phyloP scores from a whole-genome alignment of 139 green algal species.

The Micractinium conductrix region DNA sequence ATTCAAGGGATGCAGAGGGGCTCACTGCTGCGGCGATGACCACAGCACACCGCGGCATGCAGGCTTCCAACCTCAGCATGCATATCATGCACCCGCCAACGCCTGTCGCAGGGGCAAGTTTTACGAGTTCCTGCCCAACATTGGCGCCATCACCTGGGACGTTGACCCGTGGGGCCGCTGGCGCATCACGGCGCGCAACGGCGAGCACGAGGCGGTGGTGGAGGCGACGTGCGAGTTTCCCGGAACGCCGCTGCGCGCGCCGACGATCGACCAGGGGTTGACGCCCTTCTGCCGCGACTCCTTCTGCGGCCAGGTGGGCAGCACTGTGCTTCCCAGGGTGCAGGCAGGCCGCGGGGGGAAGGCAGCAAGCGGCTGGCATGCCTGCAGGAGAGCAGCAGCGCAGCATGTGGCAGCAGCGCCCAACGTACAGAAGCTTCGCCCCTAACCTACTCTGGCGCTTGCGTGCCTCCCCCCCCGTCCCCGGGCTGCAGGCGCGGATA shows the following conservation, averaged over 20 bases:
- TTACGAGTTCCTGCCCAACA: conserved; percentile 92
- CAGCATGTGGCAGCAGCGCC: no score
- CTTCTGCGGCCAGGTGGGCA: conserved; percentile 79
- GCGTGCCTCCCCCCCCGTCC: neutral
- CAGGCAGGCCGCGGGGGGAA: neutral
- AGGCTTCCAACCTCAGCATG: neutral
- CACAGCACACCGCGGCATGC: no score
- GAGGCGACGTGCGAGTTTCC: conserved; percentile 64
- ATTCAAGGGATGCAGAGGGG: neutral
- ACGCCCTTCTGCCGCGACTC: conserved; percentile 90
- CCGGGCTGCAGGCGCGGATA: conserved; percentile 50
- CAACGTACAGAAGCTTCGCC: no score
- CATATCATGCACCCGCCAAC: conserved; percentile 45
- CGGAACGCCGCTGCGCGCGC: conserved; percentile 76
- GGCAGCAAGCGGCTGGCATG: neutral
- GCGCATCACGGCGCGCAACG: conserved; percentile 47
- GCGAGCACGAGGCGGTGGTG: conserved; percentile 80
- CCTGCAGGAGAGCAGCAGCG: neutral
- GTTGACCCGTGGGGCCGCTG: conserved; percentile 89
- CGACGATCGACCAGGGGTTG: conserved; percentile 82
- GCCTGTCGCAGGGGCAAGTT: conserved; percentile 73
- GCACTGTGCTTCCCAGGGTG: no score
- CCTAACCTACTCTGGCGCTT: neutral
- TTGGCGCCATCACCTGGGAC: conserved; percentile 78
- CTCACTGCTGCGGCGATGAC: neutral